A percentile compares a stretch with the other conserved stretches of the same genome.
These are phyloP conservation scores for Colletotrichum gloeosporioides DNA, from an alignment of 2,329 filamentous ascomycete genomes.

Conservation along the genomic window DNA sequence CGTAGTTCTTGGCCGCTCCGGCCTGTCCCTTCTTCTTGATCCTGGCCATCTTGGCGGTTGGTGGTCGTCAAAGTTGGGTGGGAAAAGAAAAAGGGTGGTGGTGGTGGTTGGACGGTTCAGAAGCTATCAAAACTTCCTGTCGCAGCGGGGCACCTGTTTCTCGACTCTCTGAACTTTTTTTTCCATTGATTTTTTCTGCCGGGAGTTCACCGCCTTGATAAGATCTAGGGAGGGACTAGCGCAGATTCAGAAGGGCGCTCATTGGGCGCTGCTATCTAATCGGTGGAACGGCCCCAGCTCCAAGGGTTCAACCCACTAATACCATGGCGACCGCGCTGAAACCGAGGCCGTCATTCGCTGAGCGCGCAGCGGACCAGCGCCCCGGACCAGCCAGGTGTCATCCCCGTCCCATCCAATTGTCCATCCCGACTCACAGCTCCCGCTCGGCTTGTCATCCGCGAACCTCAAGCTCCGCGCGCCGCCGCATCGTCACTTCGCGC, in stretches of 20 bases:
- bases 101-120: constrained; percentile 11
- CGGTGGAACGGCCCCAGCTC: background rate
- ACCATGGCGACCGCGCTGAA: constrained; percentile 2
- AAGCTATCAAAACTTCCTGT: constrained; percentile 19
- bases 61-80: constrained; percentile 15
- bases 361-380: background rate
- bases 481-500: background rate
- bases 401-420: constrained; percentile 21
- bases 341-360: constrained; percentile 3
- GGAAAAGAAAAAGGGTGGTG: background rate
- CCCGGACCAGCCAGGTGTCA: constrained; percentile 28
- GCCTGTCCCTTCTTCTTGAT: constrained; percentile 93
- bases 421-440: constrained; percentile 6
- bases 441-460: background rate
- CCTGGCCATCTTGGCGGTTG: constrained; percentile 61
- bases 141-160: constrained; percentile 36
- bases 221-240: constrained; percentile 2
- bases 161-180: constrained; percentile 31
- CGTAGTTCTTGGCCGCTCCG: constrained; percentile 97
- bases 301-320: constrained; percentile 18
- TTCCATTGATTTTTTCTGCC: constrained; percentile 31
- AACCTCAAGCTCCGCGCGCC: constrained; percentile 1
- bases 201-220: constrained; percentile 18
- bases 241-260: background rate
- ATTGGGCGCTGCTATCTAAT: constrained; percentile 18